phyloP scores from a whole-genome alignment of 768 basidiomycete genomes.

The Trametes cubensis region DNA sequence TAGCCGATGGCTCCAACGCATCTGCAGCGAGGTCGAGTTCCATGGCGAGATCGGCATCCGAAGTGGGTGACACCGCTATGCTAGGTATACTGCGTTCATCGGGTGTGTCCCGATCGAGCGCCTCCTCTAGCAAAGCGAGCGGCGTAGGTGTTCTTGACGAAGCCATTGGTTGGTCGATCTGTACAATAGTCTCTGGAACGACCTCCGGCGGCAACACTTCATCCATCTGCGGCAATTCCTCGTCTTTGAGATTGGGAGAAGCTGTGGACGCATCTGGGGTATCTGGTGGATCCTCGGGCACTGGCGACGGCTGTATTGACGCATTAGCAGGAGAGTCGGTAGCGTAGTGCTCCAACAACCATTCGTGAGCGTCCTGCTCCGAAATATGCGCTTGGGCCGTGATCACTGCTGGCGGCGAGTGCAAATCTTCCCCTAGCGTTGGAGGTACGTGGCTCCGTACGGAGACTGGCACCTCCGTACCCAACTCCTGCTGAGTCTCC shows the following conservation, averaged over 20 bases:
- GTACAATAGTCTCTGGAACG: neutral
- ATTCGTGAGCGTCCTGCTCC: slow-evolving; percentile 61
- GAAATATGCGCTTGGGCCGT: too few relatives aligned
- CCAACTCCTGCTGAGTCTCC: neutral
- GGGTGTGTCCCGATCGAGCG: slow-evolving; percentile 15
- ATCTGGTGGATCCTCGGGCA: slow-evolving; percentile 21
- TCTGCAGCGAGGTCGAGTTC: slow-evolving; percentile 42
- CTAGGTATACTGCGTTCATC: neutral
- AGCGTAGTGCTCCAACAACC: slow-evolving; percentile 59
- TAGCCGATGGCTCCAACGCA: slow-evolving; percentile 11
- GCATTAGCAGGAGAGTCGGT: slow-evolving; percentile 35
- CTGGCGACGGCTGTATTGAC: slow-evolving; percentile 34
- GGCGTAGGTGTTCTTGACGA: slow-evolving; percentile 26
- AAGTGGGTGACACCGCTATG: neutral
- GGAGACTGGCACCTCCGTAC: neutral
- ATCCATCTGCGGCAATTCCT: neutral
- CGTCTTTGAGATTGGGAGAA: neutral
- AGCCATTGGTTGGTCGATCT: slow-evolving; percentile 6
- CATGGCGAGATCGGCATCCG: slow-evolving; percentile 26
- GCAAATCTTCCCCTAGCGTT: neutral
- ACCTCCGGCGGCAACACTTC: neutral
- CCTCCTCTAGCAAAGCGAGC: slow-evolving; percentile 25
- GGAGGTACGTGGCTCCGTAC: too few relatives aligned
- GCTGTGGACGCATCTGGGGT: slow-evolving; percentile 1
- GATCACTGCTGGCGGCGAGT: slow-evolving; percentile 16